These are phyloP conservation scores for Aegle marmelos DNA, from an alignment of 345 rosid genomes.

Conservation along the genomic window DNA sequence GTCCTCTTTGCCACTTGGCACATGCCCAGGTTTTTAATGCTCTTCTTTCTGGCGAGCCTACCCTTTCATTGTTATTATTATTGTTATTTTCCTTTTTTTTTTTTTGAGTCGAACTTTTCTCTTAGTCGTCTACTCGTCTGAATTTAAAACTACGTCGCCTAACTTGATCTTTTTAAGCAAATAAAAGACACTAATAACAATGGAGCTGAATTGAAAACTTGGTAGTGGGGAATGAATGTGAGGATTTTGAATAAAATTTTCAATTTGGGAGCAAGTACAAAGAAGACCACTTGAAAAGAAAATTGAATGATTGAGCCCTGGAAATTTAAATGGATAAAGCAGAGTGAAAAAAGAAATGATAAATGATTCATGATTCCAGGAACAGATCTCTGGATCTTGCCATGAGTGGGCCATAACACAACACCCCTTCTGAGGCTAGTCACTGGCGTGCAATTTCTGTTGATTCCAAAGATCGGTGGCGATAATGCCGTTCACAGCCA, in stretches of 20 bases:
- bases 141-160: neutral
- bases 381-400: neutral
- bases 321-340: neutral
- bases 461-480: neutral
- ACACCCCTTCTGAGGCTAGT: neutral
- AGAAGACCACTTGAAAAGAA: neutral
- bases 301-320: constrained; percentile 5
- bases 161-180: too few relatives aligned
- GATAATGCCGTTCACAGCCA: neutral
- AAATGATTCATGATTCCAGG: neutral
- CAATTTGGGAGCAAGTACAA: neutral
- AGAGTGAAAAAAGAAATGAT: neutral
- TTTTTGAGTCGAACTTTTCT: neutral
- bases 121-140: neutral
- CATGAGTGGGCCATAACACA: constrained; percentile 5
- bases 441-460: neutral
- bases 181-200: too few relatives aligned
- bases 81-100: too few relatives aligned
- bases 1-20: constrained; percentile 20
- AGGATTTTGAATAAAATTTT: neutral
- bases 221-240: neutral
- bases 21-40: neutral
- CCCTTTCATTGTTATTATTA: neutral
- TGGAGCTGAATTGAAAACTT: too few relatives aligned
- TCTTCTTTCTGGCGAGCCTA: too few relatives aligned